Evolutionary conservation across 371 early-diverging fungal species (phyloP).

Genomic region (Batkoa obscura): DNA sequence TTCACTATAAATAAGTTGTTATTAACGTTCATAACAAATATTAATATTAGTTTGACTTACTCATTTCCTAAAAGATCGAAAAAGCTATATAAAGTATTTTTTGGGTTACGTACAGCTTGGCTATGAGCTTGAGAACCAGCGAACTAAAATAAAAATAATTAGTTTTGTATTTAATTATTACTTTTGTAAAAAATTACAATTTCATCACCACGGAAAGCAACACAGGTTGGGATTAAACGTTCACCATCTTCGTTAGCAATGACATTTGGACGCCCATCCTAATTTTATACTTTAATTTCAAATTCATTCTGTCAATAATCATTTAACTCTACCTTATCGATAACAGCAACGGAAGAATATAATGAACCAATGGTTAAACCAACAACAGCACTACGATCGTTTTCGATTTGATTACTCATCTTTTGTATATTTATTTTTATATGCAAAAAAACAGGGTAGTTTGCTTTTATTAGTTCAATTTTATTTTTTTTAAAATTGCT

Average conservation of each 20-base stretch:
- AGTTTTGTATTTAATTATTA: not conserved
- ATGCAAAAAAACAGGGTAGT: no score
- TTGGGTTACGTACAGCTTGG: conserved; percentile 73
- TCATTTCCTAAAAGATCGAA: conserved; percentile 61
- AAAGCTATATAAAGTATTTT: conserved; percentile 75
- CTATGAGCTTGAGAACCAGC: conserved; percentile 83
- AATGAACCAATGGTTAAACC: conserved; percentile 82
- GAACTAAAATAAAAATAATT: conserved; percentile 24
- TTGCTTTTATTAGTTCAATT: no score
- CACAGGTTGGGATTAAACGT: conserved; percentile 77
- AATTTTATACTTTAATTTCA: conserved; percentile 11
- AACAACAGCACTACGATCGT: conserved; percentile 20
- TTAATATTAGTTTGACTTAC: no score
- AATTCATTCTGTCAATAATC: not conserved
- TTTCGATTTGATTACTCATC: not conserved
- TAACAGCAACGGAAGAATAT: conserved; percentile 73
- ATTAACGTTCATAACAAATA: not conserved
- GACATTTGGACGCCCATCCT: conserved; percentile 70
- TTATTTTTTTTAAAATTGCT: no score
- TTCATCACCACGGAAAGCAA: conserved; percentile 82
- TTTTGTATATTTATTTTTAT: conserved; percentile 11
- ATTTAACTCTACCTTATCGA: conserved; percentile 37
- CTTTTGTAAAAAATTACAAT: conserved; percentile 22
- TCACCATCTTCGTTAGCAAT: conserved; percentile 97
- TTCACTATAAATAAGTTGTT: not conserved